Conservation (phyloP, 495 filamentous ascomycete species). For the Aspergillus leporis region DNA sequence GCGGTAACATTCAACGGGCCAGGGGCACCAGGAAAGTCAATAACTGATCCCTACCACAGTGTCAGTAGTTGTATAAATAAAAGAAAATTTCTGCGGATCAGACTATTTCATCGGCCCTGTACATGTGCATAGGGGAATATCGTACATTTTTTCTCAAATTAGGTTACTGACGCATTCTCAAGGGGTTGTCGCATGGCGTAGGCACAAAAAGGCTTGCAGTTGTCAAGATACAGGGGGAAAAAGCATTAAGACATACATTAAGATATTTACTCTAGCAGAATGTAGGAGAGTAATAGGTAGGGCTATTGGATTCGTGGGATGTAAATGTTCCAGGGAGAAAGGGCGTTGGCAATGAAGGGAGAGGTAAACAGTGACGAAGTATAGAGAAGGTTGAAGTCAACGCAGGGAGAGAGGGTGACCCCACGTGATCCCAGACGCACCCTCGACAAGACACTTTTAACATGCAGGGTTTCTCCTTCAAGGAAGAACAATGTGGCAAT, state of each 20-base stretch:
- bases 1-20: not conserved
- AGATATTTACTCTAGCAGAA: not conserved
- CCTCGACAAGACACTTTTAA: not conserved
- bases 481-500: slow-evolving; percentile 1
- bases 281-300: slow-evolving; percentile 2
- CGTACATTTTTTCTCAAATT: not conserved
- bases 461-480: not conserved
- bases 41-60: not conserved
- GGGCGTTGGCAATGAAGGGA: slow-evolving; percentile 1
- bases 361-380: not conserved
- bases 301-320: not conserved
- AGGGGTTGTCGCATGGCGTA: not conserved
- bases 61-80: not conserved
- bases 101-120: not conserved
- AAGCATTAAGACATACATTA: not conserved
- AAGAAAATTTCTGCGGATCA: not conserved
- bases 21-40: not conserved
- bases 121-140: not conserved
- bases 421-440: not conserved
- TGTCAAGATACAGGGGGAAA: not conserved
- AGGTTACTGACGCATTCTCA: not conserved
- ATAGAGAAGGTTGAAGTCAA: not conserved
- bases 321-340: slow-evolving; percentile 5
- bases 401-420: not conserved
- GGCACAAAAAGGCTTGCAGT: not conserved